Percentiles rank a stretch among this genome's conserved stretches.
Evolutionary conservation across 176 grass and related monocot species (phyloP).

Genomic region (Pharus latifolius): DNA sequence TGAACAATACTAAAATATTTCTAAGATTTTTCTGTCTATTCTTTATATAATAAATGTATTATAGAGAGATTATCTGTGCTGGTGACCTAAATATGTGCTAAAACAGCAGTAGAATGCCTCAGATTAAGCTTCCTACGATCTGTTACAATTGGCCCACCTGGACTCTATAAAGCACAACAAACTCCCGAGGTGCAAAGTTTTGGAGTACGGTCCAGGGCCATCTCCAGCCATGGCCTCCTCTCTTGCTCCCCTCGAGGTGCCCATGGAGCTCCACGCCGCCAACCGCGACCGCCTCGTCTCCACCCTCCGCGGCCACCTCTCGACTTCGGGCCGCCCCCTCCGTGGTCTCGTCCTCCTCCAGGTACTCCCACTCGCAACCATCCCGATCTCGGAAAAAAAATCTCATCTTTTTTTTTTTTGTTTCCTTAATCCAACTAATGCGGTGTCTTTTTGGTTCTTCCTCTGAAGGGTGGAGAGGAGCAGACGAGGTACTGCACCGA

Average conservation of each 20-base stretch:
- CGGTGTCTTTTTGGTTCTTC: neutral
- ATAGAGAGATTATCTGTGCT: too few relatives aligned
- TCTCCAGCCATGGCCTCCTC: slow-evolving; percentile 35
- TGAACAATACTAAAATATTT: too few relatives aligned
- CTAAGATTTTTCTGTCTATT: too few relatives aligned
- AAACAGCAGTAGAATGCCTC: too few relatives aligned
- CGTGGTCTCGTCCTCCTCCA: slow-evolving; percentile 63
- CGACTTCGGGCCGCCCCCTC: slow-evolving; percentile 30
- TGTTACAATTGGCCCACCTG: neutral
- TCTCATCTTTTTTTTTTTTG: too few relatives aligned
- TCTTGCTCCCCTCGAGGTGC: slow-evolving; percentile 47
- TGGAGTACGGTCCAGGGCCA: neutral
- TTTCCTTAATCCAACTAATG: neutral
- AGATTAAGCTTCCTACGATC: too few relatives aligned
- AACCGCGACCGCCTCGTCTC: slow-evolving; percentile 62
- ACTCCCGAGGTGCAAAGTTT: neutral
- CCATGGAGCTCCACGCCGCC: slow-evolving; percentile 71
- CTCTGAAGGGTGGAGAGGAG: slow-evolving; percentile 53
- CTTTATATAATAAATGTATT: too few relatives aligned
- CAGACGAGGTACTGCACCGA: slow-evolving; percentile 68
- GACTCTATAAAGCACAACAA: neutral
- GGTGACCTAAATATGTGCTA: too few relatives aligned
- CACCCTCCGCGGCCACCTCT: slow-evolving; percentile 45
- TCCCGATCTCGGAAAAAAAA: too few relatives aligned
- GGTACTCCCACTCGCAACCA: slow-evolving; percentile 2